Conservation (phyloP, 495 filamentous ascomycete genomes). For the Geopyxis carbonaria region DNA sequence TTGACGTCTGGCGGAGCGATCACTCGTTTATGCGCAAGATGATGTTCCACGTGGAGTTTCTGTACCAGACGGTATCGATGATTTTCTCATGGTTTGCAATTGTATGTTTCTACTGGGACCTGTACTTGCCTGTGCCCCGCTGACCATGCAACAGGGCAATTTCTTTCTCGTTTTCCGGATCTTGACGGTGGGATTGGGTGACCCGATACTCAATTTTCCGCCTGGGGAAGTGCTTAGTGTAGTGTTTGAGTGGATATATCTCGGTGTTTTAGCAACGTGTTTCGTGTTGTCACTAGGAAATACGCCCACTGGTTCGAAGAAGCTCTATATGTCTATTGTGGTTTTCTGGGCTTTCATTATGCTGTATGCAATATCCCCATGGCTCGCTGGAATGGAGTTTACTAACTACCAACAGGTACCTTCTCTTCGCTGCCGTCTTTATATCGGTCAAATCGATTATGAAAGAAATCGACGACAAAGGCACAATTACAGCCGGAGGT, state of each 20-base stretch:
- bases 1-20: conserved; percentile 80
- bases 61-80: conserved; percentile 90
- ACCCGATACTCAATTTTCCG: conserved; percentile 46
- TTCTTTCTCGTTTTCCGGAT: conserved; percentile 99
- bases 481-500: conserved; percentile 42
- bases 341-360: conserved; percentile 95
- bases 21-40: conserved; percentile 78
- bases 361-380: conserved; percentile 36
- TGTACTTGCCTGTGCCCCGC: neutral
- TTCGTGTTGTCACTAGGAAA: conserved; percentile 94
- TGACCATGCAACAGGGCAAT: conserved; percentile 44
- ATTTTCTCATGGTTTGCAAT: conserved; percentile 98
- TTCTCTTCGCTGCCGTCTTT: conserved; percentile 87
- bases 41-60: conserved; percentile 78
- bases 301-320: conserved; percentile 81
- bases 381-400: neutral
- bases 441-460: conserved; percentile 81
- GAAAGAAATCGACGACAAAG: conserved; percentile 37
- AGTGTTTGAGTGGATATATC: conserved; percentile 92
- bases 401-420: conserved; percentile 39
- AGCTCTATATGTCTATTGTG: conserved; percentile 90
- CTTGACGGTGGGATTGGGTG: conserved; percentile 67
- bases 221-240: conserved; percentile 66
- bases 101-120: conserved; percentile 25
- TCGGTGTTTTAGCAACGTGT: conserved; percentile 77